phyloP scores from a whole-genome alignment of 176 grass and related monocot genomes.

The Eleusine indica region DNA sequence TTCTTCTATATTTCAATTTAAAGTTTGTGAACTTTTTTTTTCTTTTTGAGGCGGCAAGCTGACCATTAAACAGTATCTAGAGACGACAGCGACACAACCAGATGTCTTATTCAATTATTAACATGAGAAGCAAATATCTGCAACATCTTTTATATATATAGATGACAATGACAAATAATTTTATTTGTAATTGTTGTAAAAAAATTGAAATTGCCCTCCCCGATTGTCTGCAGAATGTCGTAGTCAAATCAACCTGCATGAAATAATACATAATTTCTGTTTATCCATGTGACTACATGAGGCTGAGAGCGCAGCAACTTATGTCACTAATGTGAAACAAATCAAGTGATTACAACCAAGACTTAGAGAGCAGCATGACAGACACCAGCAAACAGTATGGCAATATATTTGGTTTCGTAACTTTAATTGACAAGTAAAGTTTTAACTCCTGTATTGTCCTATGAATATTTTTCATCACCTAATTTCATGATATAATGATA shows the following conservation, averaged over 20 bases:
- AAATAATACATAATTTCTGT: neutral
- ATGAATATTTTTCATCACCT: neutral
- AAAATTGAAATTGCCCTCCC: neutral
- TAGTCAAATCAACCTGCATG: neutral
- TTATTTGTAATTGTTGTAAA: neutral
- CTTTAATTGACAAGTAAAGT: conserved; percentile 12
- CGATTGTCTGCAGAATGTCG: neutral
- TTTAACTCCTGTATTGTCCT: neutral
- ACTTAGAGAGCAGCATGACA: neutral
- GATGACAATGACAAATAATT: neutral
- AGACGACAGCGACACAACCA: neutral
- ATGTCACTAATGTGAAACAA: neutral
- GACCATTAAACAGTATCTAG: conserved; percentile 15
- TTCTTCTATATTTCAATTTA: neutral
- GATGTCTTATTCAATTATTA: neutral
- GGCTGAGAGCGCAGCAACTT: neutral
- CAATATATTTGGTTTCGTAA: neutral
- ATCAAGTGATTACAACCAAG: neutral
- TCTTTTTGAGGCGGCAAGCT: neutral
- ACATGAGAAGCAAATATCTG: neutral
- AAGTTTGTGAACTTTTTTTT: neutral
- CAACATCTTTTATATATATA: neutral
- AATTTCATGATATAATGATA: neutral
- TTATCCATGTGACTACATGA: neutral
- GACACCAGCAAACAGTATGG: neutral